Percentiles rank a stretch among this genome's conserved stretches.
phyloP scores from a whole-genome alignment of 441 rosid genomes.

The Populus trichocarpa region DNA sequence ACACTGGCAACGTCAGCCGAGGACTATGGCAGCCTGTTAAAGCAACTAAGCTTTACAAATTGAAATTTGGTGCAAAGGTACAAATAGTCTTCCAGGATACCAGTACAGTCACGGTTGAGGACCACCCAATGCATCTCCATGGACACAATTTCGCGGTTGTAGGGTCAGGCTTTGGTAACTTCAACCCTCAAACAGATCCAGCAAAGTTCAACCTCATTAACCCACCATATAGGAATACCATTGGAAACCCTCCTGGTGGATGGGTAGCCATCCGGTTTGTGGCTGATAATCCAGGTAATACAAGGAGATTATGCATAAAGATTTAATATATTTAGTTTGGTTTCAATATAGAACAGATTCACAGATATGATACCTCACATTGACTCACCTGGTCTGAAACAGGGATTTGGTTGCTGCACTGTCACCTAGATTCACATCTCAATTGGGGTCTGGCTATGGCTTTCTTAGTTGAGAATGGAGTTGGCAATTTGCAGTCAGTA shows the following conservation, averaged over 20 bases:
- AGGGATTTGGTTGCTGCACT: conserved; percentile 96
- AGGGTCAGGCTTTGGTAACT: conserved; percentile 80
- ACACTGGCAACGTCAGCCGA: conserved; percentile 74
- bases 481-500: conserved; percentile 46
- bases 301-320: neutral
- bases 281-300: conserved; percentile 84
- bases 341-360: neutral
- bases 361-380: neutral
- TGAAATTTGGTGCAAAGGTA: conserved; percentile 64
- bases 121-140: conserved; percentile 91
- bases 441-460: conserved; percentile 81
- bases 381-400: conserved; percentile 14
- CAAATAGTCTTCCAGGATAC: conserved; percentile 86
- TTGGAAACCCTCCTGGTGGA: conserved; percentile 69
- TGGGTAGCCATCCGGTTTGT: conserved; percentile 87
- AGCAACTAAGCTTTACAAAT: conserved; percentile 64
- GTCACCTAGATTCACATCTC: conserved; percentile 85
- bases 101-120: conserved; percentile 64
- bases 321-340: neutral
- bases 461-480: conserved; percentile 77
- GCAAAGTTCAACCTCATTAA: conserved; percentile 72
- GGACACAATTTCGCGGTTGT: conserved; percentile 79
- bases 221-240: conserved; percentile 84
- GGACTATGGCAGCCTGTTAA: conserved; percentile 61
- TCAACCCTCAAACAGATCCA: conserved; percentile 55